These are phyloP conservation scores for Didymella exigua DNA, from an alignment of 2,329 filamentous ascomycete genomes.

Conservation along the genomic window DNA sequence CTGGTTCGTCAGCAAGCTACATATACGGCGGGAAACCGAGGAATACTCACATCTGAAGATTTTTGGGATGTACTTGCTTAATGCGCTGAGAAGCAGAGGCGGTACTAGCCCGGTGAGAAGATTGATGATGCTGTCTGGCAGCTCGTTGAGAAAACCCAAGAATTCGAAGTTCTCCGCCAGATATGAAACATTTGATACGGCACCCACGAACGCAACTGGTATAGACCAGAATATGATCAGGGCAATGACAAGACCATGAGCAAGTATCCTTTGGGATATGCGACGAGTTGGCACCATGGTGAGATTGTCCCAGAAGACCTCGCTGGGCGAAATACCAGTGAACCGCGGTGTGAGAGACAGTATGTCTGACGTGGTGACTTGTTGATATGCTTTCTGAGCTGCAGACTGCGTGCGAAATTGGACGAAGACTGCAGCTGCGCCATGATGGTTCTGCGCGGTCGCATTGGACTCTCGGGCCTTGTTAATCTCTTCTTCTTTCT, in stretches of 20 bases:
- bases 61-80: conserved; percentile 86
- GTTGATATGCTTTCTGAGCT: conserved; percentile 84
- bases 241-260: conserved; percentile 74
- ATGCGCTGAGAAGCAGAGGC: conserved; percentile 74
- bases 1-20: conserved; percentile 45
- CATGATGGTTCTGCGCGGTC: conserved; percentile 59
- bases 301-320: conserved; percentile 88
- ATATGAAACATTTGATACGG: conserved; percentile 81
- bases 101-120: conserved; percentile 86
- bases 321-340: conserved; percentile 79
- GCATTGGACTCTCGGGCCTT: conserved; percentile 70
- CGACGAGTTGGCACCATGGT: conserved; percentile 83
- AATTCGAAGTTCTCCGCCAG: conserved; percentile 68
- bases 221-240: conserved; percentile 88
- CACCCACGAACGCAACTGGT: conserved; percentile 78
- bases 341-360: conserved; percentile 85
- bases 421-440: conserved; percentile 82
- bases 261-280: conserved; percentile 72
- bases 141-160: conserved; percentile 72
- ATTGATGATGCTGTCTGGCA: conserved; percentile 76
- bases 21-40: neutral
- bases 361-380: conserved; percentile 41
- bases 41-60: conserved; percentile 71
- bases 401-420: conserved; percentile 84
- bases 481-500: conserved; percentile 74